Base-by-base conservation (phyloP, 106 monocot species). In the Chionographis japonica region DNA sequence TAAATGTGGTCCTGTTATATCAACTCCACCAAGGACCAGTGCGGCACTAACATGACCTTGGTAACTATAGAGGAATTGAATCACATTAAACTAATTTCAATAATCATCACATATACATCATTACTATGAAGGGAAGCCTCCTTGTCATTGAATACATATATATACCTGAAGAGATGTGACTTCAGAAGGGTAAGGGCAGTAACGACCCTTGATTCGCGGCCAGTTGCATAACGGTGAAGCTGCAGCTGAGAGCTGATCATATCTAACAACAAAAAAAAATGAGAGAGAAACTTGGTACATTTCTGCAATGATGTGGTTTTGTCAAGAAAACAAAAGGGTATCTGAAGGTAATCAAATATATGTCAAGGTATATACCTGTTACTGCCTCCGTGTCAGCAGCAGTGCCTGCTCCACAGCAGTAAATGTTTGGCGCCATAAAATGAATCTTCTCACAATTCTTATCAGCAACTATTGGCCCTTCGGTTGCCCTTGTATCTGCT, bases 391-490 rank as follows among this genome's bases (percentile, higher is more conserved):
- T 99, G 60, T 99, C 98, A 40, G 98, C 98, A 79, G 98, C 90
- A 72, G 98, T 93, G 67, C 98, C 98, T 60, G 93, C 98, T 75
- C 98, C 98, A 78, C 98, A 99, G 39, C 93, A 99, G 61, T 93
- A 99, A 51, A 99, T 99, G 56, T 99, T 99, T 58, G 93, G 98
- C 50, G 98, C 90, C 93, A 99, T 99, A 71, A 80, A 99, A 60
- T 99, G 98, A 46, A 99, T 99, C 55, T 93, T 99, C 67, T 99
- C 98, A 71, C 98, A 99, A 65, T 99, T 93, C 75, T 99, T 99
- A 69, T 99, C 98, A 53, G 98, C 98, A 56, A 99, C 98, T 66
- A 99, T 99, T 60, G 93, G 90, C 43, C 98, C 93, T 78, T 99
- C 98, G 52, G 98, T 99, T 50, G 98, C 98, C 75, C 98, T 90